Conservation (phyloP, 805 yeast genomes). For the Zygotorulaspora danielsina region DNA sequence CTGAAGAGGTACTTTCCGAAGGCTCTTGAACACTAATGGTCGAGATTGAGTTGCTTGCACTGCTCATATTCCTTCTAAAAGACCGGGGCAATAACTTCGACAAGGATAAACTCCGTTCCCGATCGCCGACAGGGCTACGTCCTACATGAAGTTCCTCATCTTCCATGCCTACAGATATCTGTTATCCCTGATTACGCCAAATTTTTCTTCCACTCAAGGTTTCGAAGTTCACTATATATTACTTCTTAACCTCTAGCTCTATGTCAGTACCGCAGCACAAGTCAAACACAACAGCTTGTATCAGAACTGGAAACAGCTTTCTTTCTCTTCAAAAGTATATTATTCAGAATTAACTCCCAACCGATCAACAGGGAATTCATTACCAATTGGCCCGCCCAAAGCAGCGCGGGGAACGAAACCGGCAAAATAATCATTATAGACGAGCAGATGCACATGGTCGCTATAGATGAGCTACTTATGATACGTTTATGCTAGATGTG, state of each 20-base stretch:
- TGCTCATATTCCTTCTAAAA: constrained; percentile 11
- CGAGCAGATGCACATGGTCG: background rate
- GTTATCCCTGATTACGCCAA: background rate
- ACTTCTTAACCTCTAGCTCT: no score
- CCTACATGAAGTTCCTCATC: constrained; percentile 12
- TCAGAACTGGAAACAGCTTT: no score
- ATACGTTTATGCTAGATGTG: constrained; percentile 62
- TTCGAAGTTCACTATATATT: no score
- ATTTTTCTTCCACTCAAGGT: background rate
- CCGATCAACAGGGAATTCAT: constrained; percentile 3
- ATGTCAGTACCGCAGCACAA: no score
- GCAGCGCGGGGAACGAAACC: constrained; percentile 1
- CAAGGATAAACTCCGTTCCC: constrained; percentile 26
- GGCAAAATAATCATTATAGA: constrained; percentile 1
- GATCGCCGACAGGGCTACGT: constrained; percentile 18
- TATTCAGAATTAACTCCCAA: no score
- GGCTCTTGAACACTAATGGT: constrained; percentile 10
- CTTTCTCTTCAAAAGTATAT: no score
- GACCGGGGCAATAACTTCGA: constrained; percentile 21
- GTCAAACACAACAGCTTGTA: no score
- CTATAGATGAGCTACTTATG: background rate
- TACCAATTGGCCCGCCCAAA: constrained; percentile 1
- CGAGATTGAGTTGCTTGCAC: constrained; percentile 10
- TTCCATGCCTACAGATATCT: constrained; percentile 8
- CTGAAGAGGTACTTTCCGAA: no score